Percentiles rank a stretch among this genome's conserved stretches.
These are phyloP conservation scores for Boletellus sp. DNA, from an alignment of 768 basidiomycete genomes.

Conservation along the genomic window DNA sequence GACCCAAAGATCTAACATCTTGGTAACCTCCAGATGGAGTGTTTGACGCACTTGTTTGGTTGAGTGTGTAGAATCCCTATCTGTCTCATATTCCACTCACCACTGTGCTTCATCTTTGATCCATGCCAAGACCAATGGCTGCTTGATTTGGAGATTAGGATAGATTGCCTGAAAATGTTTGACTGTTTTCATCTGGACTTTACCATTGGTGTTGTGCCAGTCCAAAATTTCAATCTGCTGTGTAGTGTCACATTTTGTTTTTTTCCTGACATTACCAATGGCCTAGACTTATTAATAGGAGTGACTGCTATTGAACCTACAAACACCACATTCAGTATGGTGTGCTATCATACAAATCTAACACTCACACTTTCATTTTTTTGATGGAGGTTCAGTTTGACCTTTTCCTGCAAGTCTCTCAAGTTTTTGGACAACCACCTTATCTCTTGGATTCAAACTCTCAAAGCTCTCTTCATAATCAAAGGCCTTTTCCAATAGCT, in stretches of 20 bases:
- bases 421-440: neutral
- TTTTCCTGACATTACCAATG: neutral
- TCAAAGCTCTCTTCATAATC: conserved; percentile 10
- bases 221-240: conserved; percentile 37
- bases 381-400: neutral
- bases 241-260: conserved; percentile 29
- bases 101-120: conserved; percentile 20
- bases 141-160: conserved; percentile 33
- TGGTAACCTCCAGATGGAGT: neutral
- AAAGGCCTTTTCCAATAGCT: neutral
- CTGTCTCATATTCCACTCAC: neutral
- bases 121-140: conserved; percentile 31
- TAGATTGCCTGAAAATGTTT: conserved; percentile 13
- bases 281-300: neutral
- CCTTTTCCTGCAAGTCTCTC: neutral
- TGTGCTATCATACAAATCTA: neutral
- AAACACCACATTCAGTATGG: neutral
- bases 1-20: neutral
- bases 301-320: neutral
- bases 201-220: conserved; percentile 33
- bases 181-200: conserved; percentile 32
- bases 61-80: conserved; percentile 6
- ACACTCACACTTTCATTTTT: neutral
- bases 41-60: neutral
- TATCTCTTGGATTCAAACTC: neutral